phyloP scores from a whole-genome alignment of 768 basidiomycete species.

The Lactarius indigo region DNA sequence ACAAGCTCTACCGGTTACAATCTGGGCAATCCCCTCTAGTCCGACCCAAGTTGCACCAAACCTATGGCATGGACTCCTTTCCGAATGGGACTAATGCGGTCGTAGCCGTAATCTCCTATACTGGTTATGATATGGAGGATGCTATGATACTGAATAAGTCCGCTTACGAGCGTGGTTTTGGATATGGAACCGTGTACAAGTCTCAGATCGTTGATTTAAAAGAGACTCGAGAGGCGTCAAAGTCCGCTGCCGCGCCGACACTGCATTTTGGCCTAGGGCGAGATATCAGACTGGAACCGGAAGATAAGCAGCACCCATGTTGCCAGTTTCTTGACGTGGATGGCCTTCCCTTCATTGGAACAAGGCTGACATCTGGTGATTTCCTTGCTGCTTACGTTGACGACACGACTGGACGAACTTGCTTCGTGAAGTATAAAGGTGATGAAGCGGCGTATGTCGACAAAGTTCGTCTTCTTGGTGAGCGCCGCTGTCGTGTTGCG shows the following conservation, averaged over 20 bases:
- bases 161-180: constrained; percentile 96
- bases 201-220: constrained; percentile 88
- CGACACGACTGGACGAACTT: constrained; percentile 77
- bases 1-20: constrained; percentile 96
- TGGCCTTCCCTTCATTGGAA: constrained; percentile 80
- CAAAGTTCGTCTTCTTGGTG: constrained; percentile 86
- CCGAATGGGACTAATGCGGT: constrained; percentile 98
- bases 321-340: constrained; percentile 67
- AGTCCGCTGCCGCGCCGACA: constrained; percentile 51
- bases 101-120: constrained; percentile 99
- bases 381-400: constrained; percentile 85
- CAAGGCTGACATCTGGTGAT: constrained; percentile 65
- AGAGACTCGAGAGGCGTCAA: constrained; percentile 66
- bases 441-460: constrained; percentile 90
- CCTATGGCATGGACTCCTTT: constrained; percentile 97
- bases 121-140: constrained; percentile 99
- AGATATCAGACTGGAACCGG: constrained; percentile 61
- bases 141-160: constrained; percentile 99
- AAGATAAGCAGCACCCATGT: constrained; percentile 42
- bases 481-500: constrained; percentile 23
- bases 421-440: constrained; percentile 92
- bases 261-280: constrained; percentile 88
- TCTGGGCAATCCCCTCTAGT: constrained; percentile 94
- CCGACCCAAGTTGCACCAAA: constrained; percentile 85
- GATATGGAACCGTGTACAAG: constrained; percentile 95